Base-by-base conservation (phyloP, 2,329 filamentous ascomycete species). In the Talaromyces sp. region DNA sequence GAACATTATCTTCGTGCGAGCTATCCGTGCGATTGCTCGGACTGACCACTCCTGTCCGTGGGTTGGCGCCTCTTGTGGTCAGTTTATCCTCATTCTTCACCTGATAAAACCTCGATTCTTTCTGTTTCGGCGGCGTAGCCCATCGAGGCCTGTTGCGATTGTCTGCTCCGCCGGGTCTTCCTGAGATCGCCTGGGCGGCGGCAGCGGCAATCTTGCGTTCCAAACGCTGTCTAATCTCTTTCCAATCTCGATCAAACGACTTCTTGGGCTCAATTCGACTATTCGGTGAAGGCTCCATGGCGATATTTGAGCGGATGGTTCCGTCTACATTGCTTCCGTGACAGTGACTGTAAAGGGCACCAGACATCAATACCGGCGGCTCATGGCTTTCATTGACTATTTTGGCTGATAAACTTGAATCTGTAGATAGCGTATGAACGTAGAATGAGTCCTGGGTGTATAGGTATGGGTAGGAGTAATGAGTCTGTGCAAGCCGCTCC, bases 1-100 rank as follows among this genome's bases (percentile, higher is more conserved):
- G 62, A 55, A 57, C 25, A 23, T 37, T 42, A n/a, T 67, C 65
- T 18, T 64, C 65, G 8, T 64, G 65, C 18, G 67, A 56, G 31
- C 63, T 69, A 9, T 66, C 67, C 8, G 67, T 68, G 57, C 70
- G 63, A 37, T 70, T 61, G 48, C 65, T 73, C 9, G 77, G 75
- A 37, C 72, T 77, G 5, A 77, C 68, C 6, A 79, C 71, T 5
- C 74, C 73, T 1, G 76, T 75, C 31, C 72, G 71, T 23, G 73
- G 68, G 63, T 73, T 78, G 11, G 69, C 70, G 31, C 72, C 74
- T 57, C 73, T 68, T 14, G 62, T 70, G 9, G 71, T 69, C 14
- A 77, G 66, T 61, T 70, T 72, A 50, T 77, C 75, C 39, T 75
- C 75, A n/a, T 66, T 67, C 42, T 70, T 70, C 42, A 66, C 61